These are phyloP conservation scores for Pulveroboletus ravenelii DNA, from an alignment of 768 basidiomycete species.

Conservation along the genomic window DNA sequence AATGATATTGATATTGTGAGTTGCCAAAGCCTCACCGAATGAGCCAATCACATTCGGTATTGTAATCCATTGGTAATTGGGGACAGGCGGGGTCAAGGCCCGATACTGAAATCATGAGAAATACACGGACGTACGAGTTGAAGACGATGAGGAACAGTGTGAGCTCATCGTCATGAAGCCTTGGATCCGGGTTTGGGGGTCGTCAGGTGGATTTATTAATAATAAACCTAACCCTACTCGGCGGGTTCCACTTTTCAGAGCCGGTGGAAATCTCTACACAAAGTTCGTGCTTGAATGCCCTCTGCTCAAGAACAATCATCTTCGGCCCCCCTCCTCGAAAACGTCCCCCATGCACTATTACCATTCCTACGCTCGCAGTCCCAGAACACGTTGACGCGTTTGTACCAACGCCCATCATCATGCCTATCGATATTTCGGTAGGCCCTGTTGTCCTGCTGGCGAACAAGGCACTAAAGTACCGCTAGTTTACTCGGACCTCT, in stretches of 20 bases:
- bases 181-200: too few relatives aligned
- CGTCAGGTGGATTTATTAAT: too few relatives aligned
- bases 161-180: too few relatives aligned
- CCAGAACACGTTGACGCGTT: constrained; percentile 66
- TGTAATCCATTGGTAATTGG: not conserved
- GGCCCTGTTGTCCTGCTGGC: constrained; percentile 12
- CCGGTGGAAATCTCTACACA: not conserved
- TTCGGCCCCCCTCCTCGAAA: constrained; percentile 12
- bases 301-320: constrained; percentile 20
- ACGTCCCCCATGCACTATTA: constrained; percentile 58
- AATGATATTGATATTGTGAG: too few relatives aligned
- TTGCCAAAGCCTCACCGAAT: not conserved
- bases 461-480: constrained; percentile 3
- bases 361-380: constrained; percentile 81
- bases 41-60: not conserved
- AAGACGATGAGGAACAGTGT: not conserved
- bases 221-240: constrained; percentile 14
- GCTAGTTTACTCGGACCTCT: constrained; percentile 68
- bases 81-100: not conserved
- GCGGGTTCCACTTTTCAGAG: not conserved
- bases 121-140: not conserved
- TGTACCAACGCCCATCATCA: constrained; percentile 83
- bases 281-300: constrained; percentile 15
- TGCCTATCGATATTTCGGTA: constrained; percentile 89
- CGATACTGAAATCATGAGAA: not conserved